A percentile compares a stretch with the other conserved stretches of the same genome.
phyloP scores from a whole-genome alignment of 225 moss, liverwort and hornwort genomes.

The Physcomitrium patens region DNA sequence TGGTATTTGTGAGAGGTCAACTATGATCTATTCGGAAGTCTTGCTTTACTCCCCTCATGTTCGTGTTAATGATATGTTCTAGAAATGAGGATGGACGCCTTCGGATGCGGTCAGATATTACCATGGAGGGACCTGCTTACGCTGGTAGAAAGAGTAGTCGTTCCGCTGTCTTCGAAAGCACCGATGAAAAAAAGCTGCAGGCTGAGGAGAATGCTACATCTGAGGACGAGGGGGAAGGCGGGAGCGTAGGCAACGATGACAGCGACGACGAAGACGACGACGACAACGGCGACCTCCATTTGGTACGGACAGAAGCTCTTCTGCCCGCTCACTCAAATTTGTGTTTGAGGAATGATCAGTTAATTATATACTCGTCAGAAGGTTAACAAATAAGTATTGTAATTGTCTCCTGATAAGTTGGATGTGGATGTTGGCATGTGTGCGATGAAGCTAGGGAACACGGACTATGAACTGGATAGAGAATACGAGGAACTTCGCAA shows the following conservation, averaged over 20 bases:
- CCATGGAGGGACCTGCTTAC: conserved; percentile 71
- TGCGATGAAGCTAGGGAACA: conserved; percentile 44
- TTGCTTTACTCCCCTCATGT: background rate
- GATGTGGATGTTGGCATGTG: conserved; percentile 21
- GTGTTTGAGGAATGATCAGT: background rate
- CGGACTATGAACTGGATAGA: conserved; percentile 71
- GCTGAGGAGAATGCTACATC: conserved; percentile 22
- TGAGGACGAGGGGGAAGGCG: too few relatives aligned
- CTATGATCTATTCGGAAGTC: background rate
- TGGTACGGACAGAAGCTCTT: conserved; percentile 38
- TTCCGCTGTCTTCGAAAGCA: conserved; percentile 51
- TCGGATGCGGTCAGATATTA: conserved; percentile 77
- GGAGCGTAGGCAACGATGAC: conserved; percentile 30
- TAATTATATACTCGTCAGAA: background rate
- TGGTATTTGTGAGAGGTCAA: background rate
- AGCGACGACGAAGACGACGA: conserved; percentile 41
- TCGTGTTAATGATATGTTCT: background rate
- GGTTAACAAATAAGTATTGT: background rate
- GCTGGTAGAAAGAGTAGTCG: conserved; percentile 75
- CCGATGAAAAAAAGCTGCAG: conserved; percentile 32
- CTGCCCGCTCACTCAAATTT: background rate
- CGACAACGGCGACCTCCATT: conserved; percentile 35
- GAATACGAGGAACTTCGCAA: conserved; percentile 87
- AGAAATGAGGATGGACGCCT: conserved; percentile 70
- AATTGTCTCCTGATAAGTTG: conserved; percentile 16